Percentiles rank a stretch among this genome's conserved stretches.
Conservation (phyloP, 148 eudicot genomes). For the Bassia scoparia region DNA sequence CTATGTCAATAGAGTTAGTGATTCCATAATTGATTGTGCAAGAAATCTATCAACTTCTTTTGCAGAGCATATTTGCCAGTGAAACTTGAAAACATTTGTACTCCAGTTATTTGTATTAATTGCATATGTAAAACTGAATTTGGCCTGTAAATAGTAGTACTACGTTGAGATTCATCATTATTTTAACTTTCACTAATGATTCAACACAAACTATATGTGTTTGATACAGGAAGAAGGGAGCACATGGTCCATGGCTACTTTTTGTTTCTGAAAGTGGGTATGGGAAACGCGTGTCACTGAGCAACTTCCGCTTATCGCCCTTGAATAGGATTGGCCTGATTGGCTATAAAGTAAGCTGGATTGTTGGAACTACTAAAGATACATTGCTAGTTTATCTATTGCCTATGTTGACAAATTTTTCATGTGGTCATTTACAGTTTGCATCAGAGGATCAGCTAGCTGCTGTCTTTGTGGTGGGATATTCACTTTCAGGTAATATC, state of each 20-base stretch:
- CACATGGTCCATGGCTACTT: constrained; percentile 78
- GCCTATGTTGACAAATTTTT: background rate
- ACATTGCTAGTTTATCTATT: background rate
- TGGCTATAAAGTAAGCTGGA: constrained; percentile 73
- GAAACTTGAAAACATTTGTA: background rate
- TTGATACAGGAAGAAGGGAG: constrained; percentile 43
- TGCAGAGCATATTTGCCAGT: background rate
- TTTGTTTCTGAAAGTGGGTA: constrained; percentile 86
- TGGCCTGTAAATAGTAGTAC: background rate
- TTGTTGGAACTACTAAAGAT: constrained; percentile 8
- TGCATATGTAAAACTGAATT: background rate
- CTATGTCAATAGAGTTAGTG: background rate
- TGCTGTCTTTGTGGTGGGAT: constrained; percentile 91
- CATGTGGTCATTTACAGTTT: constrained; percentile 44
- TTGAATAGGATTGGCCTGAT: constrained; percentile 78
- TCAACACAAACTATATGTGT: background rate
- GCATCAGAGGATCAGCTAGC: constrained; percentile 83
- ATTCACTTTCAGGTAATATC: constrained; percentile 66
- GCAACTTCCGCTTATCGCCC: constrained; percentile 61
- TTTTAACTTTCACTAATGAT: background rate
- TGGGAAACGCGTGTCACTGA: constrained; percentile 93
- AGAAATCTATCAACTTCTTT: background rate
- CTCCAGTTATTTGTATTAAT: background rate
- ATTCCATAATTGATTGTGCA: background rate
- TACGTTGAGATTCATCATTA: background rate